A percentile compares a stretch with the other conserved stretches of the same genome.
These are phyloP conservation scores for Pleurotus cornucopiae DNA, from an alignment of 768 basidiomycete species.

Conservation along the genomic window DNA sequence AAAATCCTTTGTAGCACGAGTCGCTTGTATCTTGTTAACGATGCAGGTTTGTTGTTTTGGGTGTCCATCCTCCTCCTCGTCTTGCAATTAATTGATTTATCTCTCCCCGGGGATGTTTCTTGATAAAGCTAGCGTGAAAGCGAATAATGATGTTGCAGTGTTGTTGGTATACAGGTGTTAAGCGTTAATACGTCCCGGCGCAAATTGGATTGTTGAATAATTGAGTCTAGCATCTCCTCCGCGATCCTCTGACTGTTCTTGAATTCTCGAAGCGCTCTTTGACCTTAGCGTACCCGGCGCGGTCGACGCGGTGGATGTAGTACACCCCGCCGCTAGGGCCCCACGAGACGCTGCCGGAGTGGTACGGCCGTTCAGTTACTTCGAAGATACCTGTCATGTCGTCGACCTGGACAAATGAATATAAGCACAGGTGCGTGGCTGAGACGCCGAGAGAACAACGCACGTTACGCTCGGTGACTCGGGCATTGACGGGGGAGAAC, in stretches of 20 bases:
- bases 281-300: conserved; percentile 62
- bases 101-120: too few species aligned
- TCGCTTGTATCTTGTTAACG: too few species aligned
- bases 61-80: too few species aligned
- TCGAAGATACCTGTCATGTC: conserved; percentile 83
- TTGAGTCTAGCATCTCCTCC: not conserved
- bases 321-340: conserved; percentile 66
- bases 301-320: conserved; percentile 75
- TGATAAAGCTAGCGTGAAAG: too few species aligned
- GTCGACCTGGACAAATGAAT: conserved; percentile 43
- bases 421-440: not conserved
- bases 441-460: conserved; percentile 17
- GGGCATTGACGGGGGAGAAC: conserved; percentile 66
- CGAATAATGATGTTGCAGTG: too few species aligned
- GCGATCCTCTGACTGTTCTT: conserved; percentile 18
- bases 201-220: not conserved
- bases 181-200: too few species aligned
- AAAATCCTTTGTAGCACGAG: too few species aligned
- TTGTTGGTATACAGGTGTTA: too few species aligned
- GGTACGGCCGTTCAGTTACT: conserved; percentile 63
- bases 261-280: conserved; percentile 53
- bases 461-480: conserved; percentile 83
- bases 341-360: conserved; percentile 80
- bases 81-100: too few species aligned
- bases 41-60: too few species aligned